Evolutionary conservation across 768 basidiomycete genomes (phyloP).

Genomic region (Candolleomyces efflorescens): DNA sequence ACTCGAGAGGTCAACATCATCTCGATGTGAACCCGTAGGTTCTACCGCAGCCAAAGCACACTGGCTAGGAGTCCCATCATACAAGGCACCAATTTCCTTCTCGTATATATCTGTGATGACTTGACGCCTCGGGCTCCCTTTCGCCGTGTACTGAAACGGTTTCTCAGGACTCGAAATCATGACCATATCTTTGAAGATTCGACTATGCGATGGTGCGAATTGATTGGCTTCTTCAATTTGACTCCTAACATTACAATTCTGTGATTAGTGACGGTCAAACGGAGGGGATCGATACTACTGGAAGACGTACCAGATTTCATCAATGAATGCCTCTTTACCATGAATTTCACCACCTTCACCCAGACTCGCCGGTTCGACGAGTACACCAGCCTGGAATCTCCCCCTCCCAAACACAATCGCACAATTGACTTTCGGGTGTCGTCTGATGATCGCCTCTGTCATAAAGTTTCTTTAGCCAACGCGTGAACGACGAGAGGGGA

Average conservation of each 20-base stretch:
- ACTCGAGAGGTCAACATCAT: slow-evolving; percentile 3
- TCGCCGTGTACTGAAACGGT: neutral
- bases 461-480: neutral
- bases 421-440: slow-evolving; percentile 22
- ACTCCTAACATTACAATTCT: neutral
- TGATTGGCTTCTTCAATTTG: slow-evolving; percentile 30
- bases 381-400: slow-evolving; percentile 29
- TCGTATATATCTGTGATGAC: slow-evolving; percentile 37
- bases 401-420: slow-evolving; percentile 37
- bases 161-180: neutral
- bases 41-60: slow-evolving; percentile 10
- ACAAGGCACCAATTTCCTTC: slow-evolving; percentile 35
- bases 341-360: neutral
- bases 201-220: slow-evolving; percentile 39
- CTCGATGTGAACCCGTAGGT: neutral
- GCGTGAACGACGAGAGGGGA: slow-evolving; percentile 1
- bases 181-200: slow-evolving; percentile 42
- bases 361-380: slow-evolving; percentile 23
- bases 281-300: neutral
- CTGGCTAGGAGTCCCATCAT: slow-evolving; percentile 14
- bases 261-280: neutral
- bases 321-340: slow-evolving; percentile 19
- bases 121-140: slow-evolving; percentile 7
- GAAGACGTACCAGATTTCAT: slow-evolving; percentile 19
- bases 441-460: slow-evolving; percentile 34